A percentile compares a stretch with the other conserved stretches of the same genome.
phyloP scores from a whole-genome alignment of 345 rosid species.

The Dipteronia sinensis region DNA sequence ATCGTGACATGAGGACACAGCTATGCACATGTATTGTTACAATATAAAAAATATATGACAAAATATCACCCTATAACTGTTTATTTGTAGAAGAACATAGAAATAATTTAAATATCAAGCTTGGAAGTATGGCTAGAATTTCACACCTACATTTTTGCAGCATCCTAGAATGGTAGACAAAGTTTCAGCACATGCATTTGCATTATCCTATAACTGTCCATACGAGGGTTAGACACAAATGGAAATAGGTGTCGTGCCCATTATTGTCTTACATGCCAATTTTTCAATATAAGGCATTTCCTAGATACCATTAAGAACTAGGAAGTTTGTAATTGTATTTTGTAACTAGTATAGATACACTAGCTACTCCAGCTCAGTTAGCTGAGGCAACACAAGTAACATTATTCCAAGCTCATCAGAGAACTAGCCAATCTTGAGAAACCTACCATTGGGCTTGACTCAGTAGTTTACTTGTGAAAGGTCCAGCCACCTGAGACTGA shows the following conservation, averaged over 20 bases:
- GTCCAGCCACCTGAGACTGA: not conserved
- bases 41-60: not conserved
- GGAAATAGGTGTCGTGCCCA: not conserved
- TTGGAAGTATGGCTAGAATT: not conserved
- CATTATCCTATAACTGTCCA: not conserved
- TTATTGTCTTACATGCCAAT: not conserved
- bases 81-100: constrained; percentile 2
- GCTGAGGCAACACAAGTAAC: not conserved
- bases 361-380: not conserved
- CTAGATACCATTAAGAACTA: not conserved
- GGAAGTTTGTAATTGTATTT: not conserved
- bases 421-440: constrained; percentile 1
- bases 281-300: not conserved
- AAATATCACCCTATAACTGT: not conserved
- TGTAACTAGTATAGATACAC: not conserved
- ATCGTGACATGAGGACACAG: not conserved
- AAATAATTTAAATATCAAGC: not conserved
- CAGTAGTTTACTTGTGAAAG: not conserved
- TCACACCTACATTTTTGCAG: not conserved
- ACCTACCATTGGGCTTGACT: not conserved
- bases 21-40: not conserved
- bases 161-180: not conserved
- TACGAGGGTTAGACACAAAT: not conserved
- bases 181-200: not conserved
- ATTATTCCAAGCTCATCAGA: not conserved